Conservation (phyloP, 1,284 basidiomycete species). For the Flammula alnicola region DNA sequence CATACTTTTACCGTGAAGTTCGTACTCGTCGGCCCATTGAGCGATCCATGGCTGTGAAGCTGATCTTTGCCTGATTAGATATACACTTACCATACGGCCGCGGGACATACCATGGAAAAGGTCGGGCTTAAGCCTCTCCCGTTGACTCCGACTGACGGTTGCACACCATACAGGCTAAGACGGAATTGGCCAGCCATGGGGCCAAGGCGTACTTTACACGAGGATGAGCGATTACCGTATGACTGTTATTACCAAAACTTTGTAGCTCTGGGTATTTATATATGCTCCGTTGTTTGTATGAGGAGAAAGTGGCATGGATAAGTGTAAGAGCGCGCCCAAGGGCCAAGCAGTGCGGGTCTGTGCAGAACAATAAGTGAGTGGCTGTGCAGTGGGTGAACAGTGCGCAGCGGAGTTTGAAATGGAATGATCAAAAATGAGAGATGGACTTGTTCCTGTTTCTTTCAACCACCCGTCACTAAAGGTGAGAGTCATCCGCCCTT, state of each 20-base stretch:
- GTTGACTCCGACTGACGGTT: conserved; percentile 2
- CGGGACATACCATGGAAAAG: conserved; percentile 85
- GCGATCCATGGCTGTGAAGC: conserved; percentile 12
- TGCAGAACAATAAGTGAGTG: conserved; percentile 19
- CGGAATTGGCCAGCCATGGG: conserved; percentile 84
- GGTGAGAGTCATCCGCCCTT: conserved; percentile 34
- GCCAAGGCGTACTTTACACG: conserved; percentile 88
- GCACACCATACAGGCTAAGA: conserved; percentile 65
- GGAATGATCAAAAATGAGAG: conserved; percentile 36
- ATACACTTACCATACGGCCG: conserved; percentile 82
- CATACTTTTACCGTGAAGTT: conserved; percentile 84
- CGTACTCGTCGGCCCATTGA: conserved; percentile 26
- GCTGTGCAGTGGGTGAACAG: conserved; percentile 35
- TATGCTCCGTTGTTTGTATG: too few relatives aligned
- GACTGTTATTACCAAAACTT: not conserved
- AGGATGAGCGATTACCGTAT: conserved; percentile 50
- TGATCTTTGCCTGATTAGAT: conserved; percentile 55
- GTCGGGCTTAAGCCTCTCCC: conserved; percentile 43
- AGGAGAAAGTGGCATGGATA: too few relatives aligned
- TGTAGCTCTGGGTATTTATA: too few relatives aligned
- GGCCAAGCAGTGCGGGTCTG: too few relatives aligned
- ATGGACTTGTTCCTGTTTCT: conserved; percentile 32
- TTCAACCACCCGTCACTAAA: conserved; percentile 48
- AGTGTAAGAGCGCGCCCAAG: too few relatives aligned
- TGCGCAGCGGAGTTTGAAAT: conserved; percentile 49